Evolutionary conservation across 805 yeast genomes (phyloP).

Genomic region (Metschnikowia gelsemii): DNA sequence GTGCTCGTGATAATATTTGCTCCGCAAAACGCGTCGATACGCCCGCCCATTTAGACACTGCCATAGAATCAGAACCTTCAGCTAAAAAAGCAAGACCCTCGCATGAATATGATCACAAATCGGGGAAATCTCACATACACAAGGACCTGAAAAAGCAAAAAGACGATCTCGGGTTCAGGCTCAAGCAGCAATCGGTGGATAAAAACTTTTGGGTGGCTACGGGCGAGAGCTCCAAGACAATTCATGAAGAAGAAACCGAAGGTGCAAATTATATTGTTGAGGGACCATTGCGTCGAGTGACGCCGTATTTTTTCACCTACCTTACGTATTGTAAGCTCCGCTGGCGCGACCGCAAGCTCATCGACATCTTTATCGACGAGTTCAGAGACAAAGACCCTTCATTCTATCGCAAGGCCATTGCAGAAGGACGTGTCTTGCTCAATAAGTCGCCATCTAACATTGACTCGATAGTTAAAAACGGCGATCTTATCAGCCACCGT

Average conservation of each 20-base stretch:
- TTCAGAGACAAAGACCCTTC: constrained; percentile 74
- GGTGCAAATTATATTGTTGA: constrained; percentile 57
- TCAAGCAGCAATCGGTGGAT: constrained; percentile 45
- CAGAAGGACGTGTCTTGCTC: constrained; percentile 69
- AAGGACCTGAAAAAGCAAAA: constrained; percentile 25
- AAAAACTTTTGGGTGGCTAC: constrained; percentile 42
- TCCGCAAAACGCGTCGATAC: background rate
- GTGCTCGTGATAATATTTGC: background rate
- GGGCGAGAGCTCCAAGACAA: constrained; percentile 37
- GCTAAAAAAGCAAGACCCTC: constrained; percentile 6
- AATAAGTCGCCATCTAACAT: constrained; percentile 62
- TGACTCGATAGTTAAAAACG: constrained; percentile 70
- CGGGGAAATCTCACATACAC: no score
- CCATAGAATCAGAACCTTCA: background rate
- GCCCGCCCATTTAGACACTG: background rate
- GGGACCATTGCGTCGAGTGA: constrained; percentile 65
- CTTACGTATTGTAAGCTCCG: constrained; percentile 86
- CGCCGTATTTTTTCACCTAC: constrained; percentile 87
- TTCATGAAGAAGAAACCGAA: constrained; percentile 56
- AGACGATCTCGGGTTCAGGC: constrained; percentile 49
- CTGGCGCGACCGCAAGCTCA: constrained; percentile 81
- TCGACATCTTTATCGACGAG: constrained; percentile 81
- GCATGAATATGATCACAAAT: no score
- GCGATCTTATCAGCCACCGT: constrained; percentile 77
- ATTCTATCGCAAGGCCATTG: constrained; percentile 54